Base-by-base conservation (phyloP, 1,284 basidiomycete genomes). In the Sphaerobolus stellatus region DNA sequence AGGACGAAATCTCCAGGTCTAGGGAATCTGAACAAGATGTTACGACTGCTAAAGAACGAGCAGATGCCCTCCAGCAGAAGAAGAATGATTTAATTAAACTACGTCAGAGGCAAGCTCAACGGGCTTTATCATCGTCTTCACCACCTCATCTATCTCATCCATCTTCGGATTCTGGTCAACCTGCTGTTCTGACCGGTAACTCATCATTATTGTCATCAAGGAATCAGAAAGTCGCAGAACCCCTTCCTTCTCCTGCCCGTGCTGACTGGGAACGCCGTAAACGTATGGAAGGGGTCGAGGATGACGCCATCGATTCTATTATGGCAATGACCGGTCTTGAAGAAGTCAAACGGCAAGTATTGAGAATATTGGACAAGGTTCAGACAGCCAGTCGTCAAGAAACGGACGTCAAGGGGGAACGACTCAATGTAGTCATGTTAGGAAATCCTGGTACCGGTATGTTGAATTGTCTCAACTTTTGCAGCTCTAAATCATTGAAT, bases 361-460 rank as follows among this genome's bases (percentile, higher is more conserved):
- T 84, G 28, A 57, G 59, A 1, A 78, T 83, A 57, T 78, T 81
- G 56, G 74, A 67, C 14, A 78, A 77, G 57, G 77, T 84, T 11
- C 82, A 83, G 13, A 66, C 71, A 1, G 67, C 69, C 45, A 68
- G 61, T 9, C 71, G 81, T 7, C 82, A 85, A 66, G 68, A 68
- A 6, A 63, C 70, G 0, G 71, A 75, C 3, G 59, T 80, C n/a
- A 71, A 75, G 22, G 68, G 72, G n/a, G 80, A 83, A 47, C 69
- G 81, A 2, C 76, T 81, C 56, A 83, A 84, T 59, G 71, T 75
- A 5, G 73, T 71, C n/a, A 67, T 84, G 14, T 71, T 83, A 1
- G 83, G 82, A 7, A 84, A 84, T 61, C 82, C 81, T 5, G 82
- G 82, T n/a, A 84, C 82, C 60, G 81, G 82, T 81, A 41, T 34